Evolutionary conservation across 176 grass and related monocot species (phyloP), one percentile per base, ranked within the genome.

Genomic region (Aegilops umbellulata): DNA sequence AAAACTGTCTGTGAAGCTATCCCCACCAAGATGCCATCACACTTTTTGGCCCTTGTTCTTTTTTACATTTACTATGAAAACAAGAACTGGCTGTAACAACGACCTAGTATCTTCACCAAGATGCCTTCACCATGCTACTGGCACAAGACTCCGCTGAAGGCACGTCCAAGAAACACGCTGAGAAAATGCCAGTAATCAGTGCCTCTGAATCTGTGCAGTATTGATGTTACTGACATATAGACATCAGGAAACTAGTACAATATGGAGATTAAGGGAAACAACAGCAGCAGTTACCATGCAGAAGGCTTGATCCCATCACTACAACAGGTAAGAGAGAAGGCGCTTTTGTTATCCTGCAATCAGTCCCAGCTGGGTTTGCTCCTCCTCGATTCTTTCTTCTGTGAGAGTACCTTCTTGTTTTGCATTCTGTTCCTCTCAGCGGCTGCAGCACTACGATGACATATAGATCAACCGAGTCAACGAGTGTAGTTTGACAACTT

Each of bases 361-460:
- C 80, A 96, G 74, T 99, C 94, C 93, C 93, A 96, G 85, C 85
- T 94, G 53, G 77, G 88, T 75, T 80, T 83, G 35, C 77, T 94
- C 44, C 94, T 87, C 36, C 97, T 92, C 80, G 92, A 88, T 79
- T 89, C 89, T 70, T 99, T 99, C 87, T 96, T 99, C 53, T 96
- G 89, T 47, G 97, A 99, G 61, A 88, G 12, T 13, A 88, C 88
- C 82, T 99, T 99, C 74, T 99, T 99, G 15, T 32, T 94, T 84
- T 94, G 94, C 77, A 96, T 85, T 74, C 97, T 96, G 88, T 93
- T 99, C 84, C 91, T 93, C 75, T 96, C 97, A 65, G 90, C 90
- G 5, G 80, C 88, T 34, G 97, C 90, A 83, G 94, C 92, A 76
- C 94, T 96, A 57, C 67, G 58, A 90, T 81, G 29, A 89, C 34